A percentile compares a stretch with the other conserved stretches of the same genome.
Evolutionary conservation across 2,329 filamentous ascomycete genomes (phyloP).

Genomic region (Botrytis squamosa): DNA sequence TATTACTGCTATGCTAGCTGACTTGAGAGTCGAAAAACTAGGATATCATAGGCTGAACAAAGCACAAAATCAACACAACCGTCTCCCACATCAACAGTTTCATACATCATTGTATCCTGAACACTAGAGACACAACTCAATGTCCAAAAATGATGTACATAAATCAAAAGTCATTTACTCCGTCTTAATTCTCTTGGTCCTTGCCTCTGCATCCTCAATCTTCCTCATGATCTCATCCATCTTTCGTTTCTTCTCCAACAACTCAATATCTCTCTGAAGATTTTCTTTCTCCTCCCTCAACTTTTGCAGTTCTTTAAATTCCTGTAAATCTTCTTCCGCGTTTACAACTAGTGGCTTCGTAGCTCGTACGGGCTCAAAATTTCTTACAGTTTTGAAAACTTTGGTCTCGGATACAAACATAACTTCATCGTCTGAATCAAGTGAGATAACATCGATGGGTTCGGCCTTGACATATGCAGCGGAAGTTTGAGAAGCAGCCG

Average conservation of each 20-base stretch:
- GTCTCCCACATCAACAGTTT: background rate
- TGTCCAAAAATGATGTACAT: too few species aligned
- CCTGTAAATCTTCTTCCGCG: background rate
- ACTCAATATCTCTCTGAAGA: background rate
- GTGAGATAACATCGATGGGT: background rate
- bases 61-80: background rate
- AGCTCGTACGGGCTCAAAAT: too few species aligned
- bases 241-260: background rate
- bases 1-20: background rate
- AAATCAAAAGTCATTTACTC: background rate
- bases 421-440: background rate
- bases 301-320: background rate
- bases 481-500: background rate
- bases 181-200: background rate
- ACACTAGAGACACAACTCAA: too few species aligned
- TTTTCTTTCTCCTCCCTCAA: background rate
- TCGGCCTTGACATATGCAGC: accelerated
- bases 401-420: background rate
- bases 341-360: background rate
- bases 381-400: too few species aligned
- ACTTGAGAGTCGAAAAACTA: background rate
- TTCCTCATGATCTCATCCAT: background rate
- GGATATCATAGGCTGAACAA: accelerated
- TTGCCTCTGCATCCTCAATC: background rate
- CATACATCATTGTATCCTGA: too few species aligned